Percentiles rank a stretch among this genome's conserved stretches.
Evolutionary conservation across 176 grass and related monocot genomes (phyloP).

Genomic region (Areca catechu): DNA sequence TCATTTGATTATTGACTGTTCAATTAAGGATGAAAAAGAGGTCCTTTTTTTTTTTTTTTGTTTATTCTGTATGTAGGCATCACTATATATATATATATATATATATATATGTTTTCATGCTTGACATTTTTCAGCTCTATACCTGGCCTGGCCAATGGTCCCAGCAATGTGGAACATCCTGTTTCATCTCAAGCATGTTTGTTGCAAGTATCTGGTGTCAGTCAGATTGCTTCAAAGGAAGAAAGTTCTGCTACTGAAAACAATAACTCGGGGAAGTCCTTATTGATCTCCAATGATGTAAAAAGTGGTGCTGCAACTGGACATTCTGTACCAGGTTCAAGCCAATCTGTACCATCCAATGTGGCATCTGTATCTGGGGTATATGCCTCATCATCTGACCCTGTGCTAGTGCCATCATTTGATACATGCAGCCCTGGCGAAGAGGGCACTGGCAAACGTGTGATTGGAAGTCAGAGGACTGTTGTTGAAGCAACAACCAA

Average conservation of each 20-base stretch:
- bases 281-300: slow-evolving; percentile 3
- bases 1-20: too few relatives aligned
- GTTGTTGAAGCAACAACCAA: background rate
- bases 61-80: too few relatives aligned
- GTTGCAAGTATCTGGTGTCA: slow-evolving; percentile 5
- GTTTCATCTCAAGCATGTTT: background rate
- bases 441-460: background rate
- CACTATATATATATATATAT: too few relatives aligned
- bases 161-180: slow-evolving; percentile 7
- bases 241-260: slow-evolving; percentile 18
- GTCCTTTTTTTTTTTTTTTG: too few relatives aligned
- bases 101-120: background rate
- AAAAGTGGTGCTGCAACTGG: slow-evolving; percentile 15
- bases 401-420: slow-evolving; percentile 12
- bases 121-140: slow-evolving; percentile 25
- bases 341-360: slow-evolving; percentile 1
- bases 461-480: background rate
- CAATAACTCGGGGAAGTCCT: slow-evolving; percentile 16
- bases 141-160: slow-evolving; percentile 37
- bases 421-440: background rate
- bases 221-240: slow-evolving; percentile 14
- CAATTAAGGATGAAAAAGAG: too few relatives aligned
- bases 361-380: background rate
- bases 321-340: slow-evolving; percentile 11
- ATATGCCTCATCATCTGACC: slow-evolving; percentile 3